Evolutionary conservation across 2,329 filamentous ascomycete genomes (phyloP).

Genomic region (Tolypocladium sp.): DNA sequence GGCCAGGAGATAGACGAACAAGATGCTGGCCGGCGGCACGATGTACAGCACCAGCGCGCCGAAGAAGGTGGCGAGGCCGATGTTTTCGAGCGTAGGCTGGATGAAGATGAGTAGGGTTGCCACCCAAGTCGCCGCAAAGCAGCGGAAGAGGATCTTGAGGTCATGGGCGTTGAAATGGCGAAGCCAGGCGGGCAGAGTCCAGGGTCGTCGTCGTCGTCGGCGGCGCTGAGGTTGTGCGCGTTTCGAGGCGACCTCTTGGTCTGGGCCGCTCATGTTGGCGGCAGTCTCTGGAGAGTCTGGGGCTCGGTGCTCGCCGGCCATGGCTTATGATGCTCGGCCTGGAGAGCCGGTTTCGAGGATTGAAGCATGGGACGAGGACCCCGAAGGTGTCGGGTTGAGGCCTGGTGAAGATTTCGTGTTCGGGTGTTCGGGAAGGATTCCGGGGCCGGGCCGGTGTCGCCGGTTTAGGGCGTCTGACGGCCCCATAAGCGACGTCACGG

Average conservation of each 20-base stretch:
- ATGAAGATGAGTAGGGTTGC: constrained; percentile 37
- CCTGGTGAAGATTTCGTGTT: not conserved
- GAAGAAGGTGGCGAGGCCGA: constrained; percentile 38
- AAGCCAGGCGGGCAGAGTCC: not conserved
- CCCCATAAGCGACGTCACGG: not conserved
- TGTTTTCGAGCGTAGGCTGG: constrained; percentile 24
- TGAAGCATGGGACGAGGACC: not conserved
- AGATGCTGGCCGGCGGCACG: constrained; percentile 32
- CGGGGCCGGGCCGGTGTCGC: not conserved
- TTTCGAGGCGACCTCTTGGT: not conserved
- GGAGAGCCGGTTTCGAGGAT: not conserved
- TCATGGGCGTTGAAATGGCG: constrained; percentile 37
- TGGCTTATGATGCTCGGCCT: not conserved
- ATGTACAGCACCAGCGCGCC: constrained; percentile 31
- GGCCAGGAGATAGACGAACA: constrained; percentile 34
- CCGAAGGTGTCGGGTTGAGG: not conserved
- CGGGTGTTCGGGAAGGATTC: not conserved
- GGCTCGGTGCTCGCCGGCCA: not conserved
- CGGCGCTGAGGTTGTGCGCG: not conserved
- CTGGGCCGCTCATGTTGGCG: not conserved
- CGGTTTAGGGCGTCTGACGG: not conserved
- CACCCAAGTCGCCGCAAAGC: constrained; percentile 35
- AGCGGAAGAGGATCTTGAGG: constrained; percentile 36
- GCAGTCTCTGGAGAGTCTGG: not conserved
- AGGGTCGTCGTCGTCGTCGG: not conserved